Conservation (phyloP, 768 basidiomycete genomes). For the Panaeolus cyanescens region DNA sequence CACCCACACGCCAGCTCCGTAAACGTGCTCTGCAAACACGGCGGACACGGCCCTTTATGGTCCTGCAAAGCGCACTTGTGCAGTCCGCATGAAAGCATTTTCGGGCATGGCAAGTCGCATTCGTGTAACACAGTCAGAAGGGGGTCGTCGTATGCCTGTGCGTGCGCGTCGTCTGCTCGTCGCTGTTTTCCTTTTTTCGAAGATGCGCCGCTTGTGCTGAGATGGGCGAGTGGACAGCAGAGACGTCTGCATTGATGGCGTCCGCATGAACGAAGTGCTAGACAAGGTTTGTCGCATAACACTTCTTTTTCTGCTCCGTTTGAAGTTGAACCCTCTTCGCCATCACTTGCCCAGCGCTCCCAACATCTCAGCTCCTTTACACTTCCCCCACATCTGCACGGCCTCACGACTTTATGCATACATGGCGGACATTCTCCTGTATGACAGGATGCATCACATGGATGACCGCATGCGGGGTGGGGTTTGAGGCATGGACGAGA, state of each 20-base stretch:
- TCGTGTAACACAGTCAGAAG: conserved; percentile 80
- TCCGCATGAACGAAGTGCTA: conserved; percentile 79
- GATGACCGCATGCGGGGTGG: conserved; percentile 69
- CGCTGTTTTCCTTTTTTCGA: conserved; percentile 63
- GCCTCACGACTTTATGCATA: conserved; percentile 61
- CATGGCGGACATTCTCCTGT: conserved; percentile 82
- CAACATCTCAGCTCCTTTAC: conserved; percentile 56
- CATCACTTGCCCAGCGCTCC: no score
- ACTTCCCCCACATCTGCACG: conserved; percentile 86
- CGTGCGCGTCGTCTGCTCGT: conserved; percentile 14
- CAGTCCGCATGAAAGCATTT: conserved; percentile 70
- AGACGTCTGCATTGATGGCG: conserved; percentile 81
- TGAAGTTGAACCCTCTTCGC: no score
- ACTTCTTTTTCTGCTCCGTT: conserved; percentile 63
- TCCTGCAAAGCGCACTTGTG: conserved; percentile 81
- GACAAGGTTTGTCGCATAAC: conserved; percentile 80
- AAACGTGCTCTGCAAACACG: conserved; percentile 87
- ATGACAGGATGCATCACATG: conserved; percentile 74
- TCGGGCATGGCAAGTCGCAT: conserved; percentile 82
- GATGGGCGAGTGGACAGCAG: conserved; percentile 87
- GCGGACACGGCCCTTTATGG: conserved; percentile 79
- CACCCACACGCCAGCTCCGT: conserved; percentile 91
- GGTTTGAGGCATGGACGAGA: conserved; percentile 63
- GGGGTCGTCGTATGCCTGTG: conserved; percentile 57
- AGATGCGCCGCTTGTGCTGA: conserved; percentile 41